These are phyloP conservation scores for Chlorencoelia australis DNA, from an alignment of 2,329 filamentous ascomycete species.

Conservation along the genomic window DNA sequence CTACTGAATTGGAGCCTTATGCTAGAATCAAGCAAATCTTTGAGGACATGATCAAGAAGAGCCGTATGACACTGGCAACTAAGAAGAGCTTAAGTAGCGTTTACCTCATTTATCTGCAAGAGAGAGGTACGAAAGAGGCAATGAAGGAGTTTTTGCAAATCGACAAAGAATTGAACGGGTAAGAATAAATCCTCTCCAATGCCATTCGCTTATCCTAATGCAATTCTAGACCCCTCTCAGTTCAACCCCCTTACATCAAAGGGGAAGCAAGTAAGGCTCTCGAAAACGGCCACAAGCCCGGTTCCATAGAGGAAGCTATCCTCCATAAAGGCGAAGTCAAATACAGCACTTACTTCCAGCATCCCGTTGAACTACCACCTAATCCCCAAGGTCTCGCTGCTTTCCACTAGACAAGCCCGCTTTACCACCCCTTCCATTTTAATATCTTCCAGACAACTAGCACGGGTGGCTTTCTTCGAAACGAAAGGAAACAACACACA, in stretches of 20 bases:
- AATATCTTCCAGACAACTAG: no score
- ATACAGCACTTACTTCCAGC: slow-evolving; percentile 35
- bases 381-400: slow-evolving; percentile 22
- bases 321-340: slow-evolving; percentile 33
- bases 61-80: slow-evolving; percentile 53
- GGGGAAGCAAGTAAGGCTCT: slow-evolving; percentile 30
- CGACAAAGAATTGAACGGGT: slow-evolving; percentile 83
- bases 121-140: slow-evolving; percentile 69
- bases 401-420: no score
- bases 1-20: slow-evolving; percentile 54
- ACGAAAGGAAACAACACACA: no score
- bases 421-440: no score
- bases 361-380: slow-evolving; percentile 16
- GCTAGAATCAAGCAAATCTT: slow-evolving; percentile 74
- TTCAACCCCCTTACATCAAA: slow-evolving; percentile 30
- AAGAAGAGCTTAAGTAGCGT: slow-evolving; percentile 67
- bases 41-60: slow-evolving; percentile 63
- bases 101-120: slow-evolving; percentile 78
- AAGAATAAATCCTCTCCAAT: slow-evolving; percentile 25
- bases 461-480: no score
- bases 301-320: slow-evolving; percentile 33
- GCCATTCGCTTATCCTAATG: slow-evolving; percentile 9
- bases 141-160: slow-evolving; percentile 79
- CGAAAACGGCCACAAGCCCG: slow-evolving; percentile 33
- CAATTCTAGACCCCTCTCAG: slow-evolving; percentile 31